phyloP scores from a whole-genome alignment of 148 eudicot genomes.

The Rhododendron griersonianum region DNA sequence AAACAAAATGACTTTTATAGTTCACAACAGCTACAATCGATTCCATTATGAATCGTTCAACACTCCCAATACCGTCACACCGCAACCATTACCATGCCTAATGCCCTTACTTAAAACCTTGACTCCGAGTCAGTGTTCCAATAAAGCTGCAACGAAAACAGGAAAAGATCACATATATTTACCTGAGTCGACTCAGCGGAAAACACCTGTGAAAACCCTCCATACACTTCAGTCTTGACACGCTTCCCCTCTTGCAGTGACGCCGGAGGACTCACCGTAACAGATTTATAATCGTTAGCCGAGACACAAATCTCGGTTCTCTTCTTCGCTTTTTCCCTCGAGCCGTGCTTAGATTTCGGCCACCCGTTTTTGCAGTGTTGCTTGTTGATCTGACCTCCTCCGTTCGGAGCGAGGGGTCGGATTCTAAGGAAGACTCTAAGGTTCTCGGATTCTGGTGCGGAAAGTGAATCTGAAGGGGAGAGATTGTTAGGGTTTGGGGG shows the following conservation, averaged over 20 bases:
- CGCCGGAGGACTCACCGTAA: conserved; percentile 48
- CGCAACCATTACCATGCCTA: background rate
- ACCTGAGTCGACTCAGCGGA: conserved; percentile 63
- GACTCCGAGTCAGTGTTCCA: background rate
- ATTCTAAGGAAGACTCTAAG: conserved; percentile 66
- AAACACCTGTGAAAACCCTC: conserved; percentile 70
- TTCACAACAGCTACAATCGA: background rate
- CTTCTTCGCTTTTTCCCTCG: conserved; percentile 19
- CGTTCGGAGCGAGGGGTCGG: conserved; percentile 30
- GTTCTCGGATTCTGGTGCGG: conserved; percentile 15
- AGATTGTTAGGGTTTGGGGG: conserved; percentile 7
- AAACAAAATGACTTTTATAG: background rate
- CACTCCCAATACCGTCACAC: background rate
- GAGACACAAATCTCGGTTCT: conserved; percentile 31
- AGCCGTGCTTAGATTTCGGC: conserved; percentile 28
- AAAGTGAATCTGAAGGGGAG: background rate
- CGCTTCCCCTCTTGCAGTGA: conserved; percentile 32
- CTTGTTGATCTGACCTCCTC: background rate
- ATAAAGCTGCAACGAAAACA: background rate
- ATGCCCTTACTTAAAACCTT: background rate
- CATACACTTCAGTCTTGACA: conserved; percentile 53
- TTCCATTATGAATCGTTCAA: background rate
- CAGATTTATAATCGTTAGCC: conserved; percentile 48
- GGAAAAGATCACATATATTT: background rate
- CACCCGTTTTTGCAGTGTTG: conserved; percentile 31